A percentile compares a stretch with the other conserved stretches of the same genome.
Conservation (phyloP, 2,329 filamentous ascomycete species). For the Ceratocystis ficicola region DNA sequence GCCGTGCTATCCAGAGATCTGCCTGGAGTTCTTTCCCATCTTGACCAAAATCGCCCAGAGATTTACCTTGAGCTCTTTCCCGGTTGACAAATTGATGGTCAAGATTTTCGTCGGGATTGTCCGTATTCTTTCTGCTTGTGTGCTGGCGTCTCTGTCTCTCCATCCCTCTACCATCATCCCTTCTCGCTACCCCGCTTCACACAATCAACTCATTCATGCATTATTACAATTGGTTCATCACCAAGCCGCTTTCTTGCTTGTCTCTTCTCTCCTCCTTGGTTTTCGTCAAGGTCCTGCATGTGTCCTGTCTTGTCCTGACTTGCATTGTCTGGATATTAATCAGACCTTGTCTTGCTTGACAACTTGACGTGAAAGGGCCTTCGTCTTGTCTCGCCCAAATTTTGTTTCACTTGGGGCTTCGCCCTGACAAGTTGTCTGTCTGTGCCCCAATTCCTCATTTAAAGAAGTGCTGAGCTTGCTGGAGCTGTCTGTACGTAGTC, state of each 20-base stretch:
- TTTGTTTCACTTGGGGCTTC: constrained; percentile 8
- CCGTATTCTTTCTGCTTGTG: too few species aligned
- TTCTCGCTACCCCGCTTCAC: not conserved
- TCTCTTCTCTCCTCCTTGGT: not conserved
- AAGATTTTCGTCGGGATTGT: not conserved
- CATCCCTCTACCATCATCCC: not conserved
- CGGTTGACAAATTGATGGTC: not conserved
- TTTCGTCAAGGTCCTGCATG: not conserved
- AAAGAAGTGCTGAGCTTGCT: not conserved
- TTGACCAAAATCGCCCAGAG: constrained; percentile 3
- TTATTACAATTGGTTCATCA: not conserved
- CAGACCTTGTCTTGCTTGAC: not conserved
- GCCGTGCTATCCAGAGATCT: constrained; percentile 1
- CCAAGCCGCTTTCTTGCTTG: not conserved
- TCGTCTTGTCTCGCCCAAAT: constrained; percentile 10
- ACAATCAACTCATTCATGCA: not conserved
- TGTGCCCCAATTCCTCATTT: constrained; percentile 9
- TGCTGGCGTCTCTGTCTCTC: not conserved
- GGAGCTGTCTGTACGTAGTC: too few species aligned
- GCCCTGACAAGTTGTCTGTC: constrained; percentile 2
- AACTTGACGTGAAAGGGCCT: not conserved
- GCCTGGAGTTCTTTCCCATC: not conserved
- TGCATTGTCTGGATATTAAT: not conserved
- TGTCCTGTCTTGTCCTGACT: not conserved
- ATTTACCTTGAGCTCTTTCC: not conserved